Evolutionary conservation across 129 eudicot species (phyloP).

Genomic region (Ambrosia artemisiifolia): DNA sequence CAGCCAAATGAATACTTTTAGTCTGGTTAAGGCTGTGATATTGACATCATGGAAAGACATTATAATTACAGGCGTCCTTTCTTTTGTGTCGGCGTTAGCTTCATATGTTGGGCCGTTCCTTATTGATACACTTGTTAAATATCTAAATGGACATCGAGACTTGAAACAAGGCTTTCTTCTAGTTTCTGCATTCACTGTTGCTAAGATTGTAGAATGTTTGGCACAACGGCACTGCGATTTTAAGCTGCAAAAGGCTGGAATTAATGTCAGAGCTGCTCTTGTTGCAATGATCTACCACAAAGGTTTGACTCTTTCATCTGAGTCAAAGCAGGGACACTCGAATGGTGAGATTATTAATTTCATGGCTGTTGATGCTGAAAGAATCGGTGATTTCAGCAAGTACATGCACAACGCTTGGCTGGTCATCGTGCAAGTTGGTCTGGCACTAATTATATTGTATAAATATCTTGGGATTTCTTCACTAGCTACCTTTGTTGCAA

Average conservation of each 20-base stretch:
- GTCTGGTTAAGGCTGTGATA: slow-evolving; percentile 56
- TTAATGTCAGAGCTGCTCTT: slow-evolving; percentile 52
- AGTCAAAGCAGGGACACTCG: slow-evolving; percentile 62
- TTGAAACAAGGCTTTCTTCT: slow-evolving; percentile 46
- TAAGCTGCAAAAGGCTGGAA: slow-evolving; percentile 57
- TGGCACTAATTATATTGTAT: slow-evolving; percentile 60
- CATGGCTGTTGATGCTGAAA: slow-evolving; percentile 86
- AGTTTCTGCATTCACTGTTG: slow-evolving; percentile 55
- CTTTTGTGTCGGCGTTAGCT: slow-evolving; percentile 48
- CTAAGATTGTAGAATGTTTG: slow-evolving; percentile 67
- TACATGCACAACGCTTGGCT: slow-evolving; percentile 80
- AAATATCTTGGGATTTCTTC: slow-evolving; percentile 69
- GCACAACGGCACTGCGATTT: slow-evolving; percentile 65
- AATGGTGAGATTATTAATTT: slow-evolving; percentile 76
- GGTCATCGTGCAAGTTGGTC: slow-evolving; percentile 55
- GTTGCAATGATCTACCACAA: slow-evolving; percentile 66
- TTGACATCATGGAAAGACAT: slow-evolving; percentile 58
- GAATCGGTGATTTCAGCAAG: slow-evolving; percentile 57
- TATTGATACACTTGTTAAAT: slow-evolving; percentile 66
- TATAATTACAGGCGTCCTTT: slow-evolving; percentile 44
- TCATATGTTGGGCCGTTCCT: slow-evolving; percentile 78
- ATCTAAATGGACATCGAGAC: slow-evolving; percentile 52
- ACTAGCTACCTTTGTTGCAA: slow-evolving; percentile 57
- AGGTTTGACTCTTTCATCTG: slow-evolving; percentile 64
- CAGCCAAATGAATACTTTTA: slow-evolving; percentile 35